Base-by-base conservation (phyloP, 1,284 basidiomycete genomes). In the Sanghuangporus weigelae region DNA sequence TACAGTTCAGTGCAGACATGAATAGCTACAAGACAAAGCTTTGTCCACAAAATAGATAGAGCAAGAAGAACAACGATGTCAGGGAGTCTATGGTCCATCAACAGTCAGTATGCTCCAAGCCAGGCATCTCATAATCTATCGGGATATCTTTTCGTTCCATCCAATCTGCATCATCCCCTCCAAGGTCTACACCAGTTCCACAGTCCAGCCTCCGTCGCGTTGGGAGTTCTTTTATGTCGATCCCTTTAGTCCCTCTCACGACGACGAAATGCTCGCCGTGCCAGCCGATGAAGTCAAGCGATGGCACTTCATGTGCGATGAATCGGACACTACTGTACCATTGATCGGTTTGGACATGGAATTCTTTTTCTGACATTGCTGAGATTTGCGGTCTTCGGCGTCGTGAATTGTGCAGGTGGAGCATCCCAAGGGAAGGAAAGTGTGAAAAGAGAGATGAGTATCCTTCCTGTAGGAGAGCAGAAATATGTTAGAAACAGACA, bases 221-320 rank as follows among this genome's bases (percentile, higher is more conserved):
- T 1, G 85, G 85, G 40, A 87, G 74, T 71, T 88, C 85, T 71
- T 86, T 86, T 66, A 87, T 71, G 69, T 87, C 84, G n/a, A 85
- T 76, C n/a, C 57, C 63, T 14, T 46, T 50, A 11, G 64, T 63
- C 16, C 69, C 70, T 36, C 83, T 77, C 51, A 83, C 81, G 57
- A 87, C 81, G 63, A 84, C 84, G 70, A 84, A 86, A 71, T 86
- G 84, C 71, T 87, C 85, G 36, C 84, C 83, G 71, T 87, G 83
- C 85, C 85, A 88, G 11, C 85, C 85, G 1, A 87, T 71, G 66
- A 86, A 88, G 72, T 88, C 85, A 48, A 87, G 68, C 19, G 78
- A 78, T 1, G 80, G 81, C 1, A 87, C 67, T 26, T 71, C 70
- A 7, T 72, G 69, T 0, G 85, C 84, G 61, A 87, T 77, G 66